Percentiles rank a stretch among this genome's conserved stretches.
phyloP scores from a whole-genome alignment of 805 yeast species.

The Kockiozyma suomiensis region DNA sequence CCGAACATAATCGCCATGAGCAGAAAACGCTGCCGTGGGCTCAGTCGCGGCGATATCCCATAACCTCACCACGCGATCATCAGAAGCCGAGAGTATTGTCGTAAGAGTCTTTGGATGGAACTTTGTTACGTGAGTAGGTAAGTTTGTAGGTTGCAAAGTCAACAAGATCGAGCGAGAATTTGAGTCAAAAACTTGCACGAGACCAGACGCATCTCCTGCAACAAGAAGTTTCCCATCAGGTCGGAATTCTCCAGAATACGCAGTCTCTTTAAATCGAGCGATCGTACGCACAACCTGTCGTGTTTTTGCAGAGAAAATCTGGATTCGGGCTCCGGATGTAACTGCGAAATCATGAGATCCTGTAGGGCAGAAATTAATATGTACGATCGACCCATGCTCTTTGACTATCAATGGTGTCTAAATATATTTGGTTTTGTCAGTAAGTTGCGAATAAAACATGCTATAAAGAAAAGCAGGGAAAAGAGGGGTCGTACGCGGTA shows the following conservation, averaged over 20 bases:
- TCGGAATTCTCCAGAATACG: constrained; percentile 87
- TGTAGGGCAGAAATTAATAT: constrained; percentile 82
- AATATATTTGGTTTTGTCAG: not conserved
- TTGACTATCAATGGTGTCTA: constrained; percentile 81
- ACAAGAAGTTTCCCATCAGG: constrained; percentile 87
- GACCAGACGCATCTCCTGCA: constrained; percentile 94
- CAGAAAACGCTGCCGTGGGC: constrained; percentile 70
- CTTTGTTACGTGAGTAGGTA: constrained; percentile 91
- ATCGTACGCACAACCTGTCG: constrained; percentile 87
- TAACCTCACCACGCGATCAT: constrained; percentile 81
- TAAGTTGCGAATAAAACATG: not conserved
- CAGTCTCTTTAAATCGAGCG: constrained; percentile 85
- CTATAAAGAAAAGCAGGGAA: too few species aligned
- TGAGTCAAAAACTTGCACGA: constrained; percentile 88
- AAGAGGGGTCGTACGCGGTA: constrained; percentile 47
- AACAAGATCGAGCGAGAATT: constrained; percentile 76
- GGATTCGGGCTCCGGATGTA: constrained; percentile 87
- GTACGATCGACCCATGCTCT: constrained; percentile 89
- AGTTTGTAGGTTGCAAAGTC: constrained; percentile 77
- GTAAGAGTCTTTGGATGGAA: constrained; percentile 80
- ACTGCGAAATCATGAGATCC: constrained; percentile 92
- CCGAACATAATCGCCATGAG: constrained; percentile 87
- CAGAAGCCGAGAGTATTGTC: constrained; percentile 82
- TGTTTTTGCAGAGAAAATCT: constrained; percentile 90
- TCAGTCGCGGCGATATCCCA: constrained; percentile 84